Percentiles rank a stretch among this genome's conserved stretches.
Evolutionary conservation across 2,329 filamentous ascomycete genomes (phyloP).

Genomic region (Venturia carpophila): DNA sequence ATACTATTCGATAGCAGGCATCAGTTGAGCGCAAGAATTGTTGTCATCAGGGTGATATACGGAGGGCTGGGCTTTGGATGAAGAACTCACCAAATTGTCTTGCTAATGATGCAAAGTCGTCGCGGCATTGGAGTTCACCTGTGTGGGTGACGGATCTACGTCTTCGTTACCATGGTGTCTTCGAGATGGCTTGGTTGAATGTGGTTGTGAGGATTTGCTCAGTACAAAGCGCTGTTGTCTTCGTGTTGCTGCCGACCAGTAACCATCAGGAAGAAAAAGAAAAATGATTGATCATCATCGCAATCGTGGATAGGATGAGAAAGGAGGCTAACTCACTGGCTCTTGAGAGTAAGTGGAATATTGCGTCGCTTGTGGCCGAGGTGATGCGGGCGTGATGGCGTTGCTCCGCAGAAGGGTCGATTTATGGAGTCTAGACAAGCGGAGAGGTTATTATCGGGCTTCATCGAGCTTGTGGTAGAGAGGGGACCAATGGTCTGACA

Average conservation of each 20-base stretch:
- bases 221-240: neutral
- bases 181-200: neutral
- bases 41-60: neutral
- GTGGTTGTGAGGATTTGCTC: neutral
- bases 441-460: neutral
- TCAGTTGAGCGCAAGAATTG: neutral
- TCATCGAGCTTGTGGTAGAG: neutral
- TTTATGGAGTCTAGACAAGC: neutral
- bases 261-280: neutral
- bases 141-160: neutral
- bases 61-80: neutral
- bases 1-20: neutral
- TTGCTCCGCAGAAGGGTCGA: neutral
- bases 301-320: neutral
- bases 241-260: neutral
- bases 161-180: neutral
- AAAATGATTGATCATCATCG: neutral
- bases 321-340: neutral
- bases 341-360: neutral
- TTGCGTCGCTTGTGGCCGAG: neutral
- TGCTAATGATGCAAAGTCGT: neutral
- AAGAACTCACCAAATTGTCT: neutral
- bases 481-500: neutral
- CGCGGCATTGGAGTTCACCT: neutral
- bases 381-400: neutral